Evolutionary conservation across 805 yeast species (phyloP).

Genomic region (Tetrapisispora namnaoensis): DNA sequence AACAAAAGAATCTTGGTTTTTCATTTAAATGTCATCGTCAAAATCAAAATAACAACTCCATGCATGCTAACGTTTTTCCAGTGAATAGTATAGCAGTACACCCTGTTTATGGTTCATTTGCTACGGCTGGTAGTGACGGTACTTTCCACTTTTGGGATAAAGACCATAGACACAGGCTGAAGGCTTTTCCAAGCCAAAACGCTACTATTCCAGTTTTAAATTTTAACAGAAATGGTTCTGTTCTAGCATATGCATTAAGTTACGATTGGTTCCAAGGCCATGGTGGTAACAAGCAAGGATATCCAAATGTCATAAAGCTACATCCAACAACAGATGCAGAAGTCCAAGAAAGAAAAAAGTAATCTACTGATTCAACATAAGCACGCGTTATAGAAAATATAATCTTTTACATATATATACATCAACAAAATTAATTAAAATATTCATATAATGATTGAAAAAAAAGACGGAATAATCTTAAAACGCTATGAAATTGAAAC

Average conservation of each 20-base stretch:
- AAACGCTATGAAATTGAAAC: no score
- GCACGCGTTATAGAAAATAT: neutral
- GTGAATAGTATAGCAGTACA: constrained; percentile 78
- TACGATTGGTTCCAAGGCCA: constrained; percentile 97
- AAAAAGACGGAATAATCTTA: no score
- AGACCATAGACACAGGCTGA: constrained; percentile 78
- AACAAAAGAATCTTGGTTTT: constrained; percentile 64
- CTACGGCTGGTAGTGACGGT: constrained; percentile 94
- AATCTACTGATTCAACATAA: constrained; percentile 6
- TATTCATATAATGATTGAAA: neutral
- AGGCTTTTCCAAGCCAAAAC: constrained; percentile 60
- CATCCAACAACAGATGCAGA: constrained; percentile 85
- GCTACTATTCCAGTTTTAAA: constrained; percentile 65
- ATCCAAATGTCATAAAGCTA: constrained; percentile 65
- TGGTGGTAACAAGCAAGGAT: constrained; percentile 62
- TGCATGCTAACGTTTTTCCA: constrained; percentile 63
- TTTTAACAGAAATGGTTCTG: constrained; percentile 73
- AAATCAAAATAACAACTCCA: constrained; percentile 33
- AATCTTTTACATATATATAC: neutral
- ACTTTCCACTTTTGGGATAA: constrained; percentile 93
- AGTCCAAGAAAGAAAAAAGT: constrained; percentile 44
- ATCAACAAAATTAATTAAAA: no score
- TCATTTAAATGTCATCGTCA: constrained; percentile 94
- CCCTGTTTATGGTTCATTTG: constrained; percentile 82
- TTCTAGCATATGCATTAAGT: constrained; percentile 84